Percentiles rank a stretch among this genome's conserved stretches.
Evolutionary conservation across 768 basidiomycete genomes (phyloP).

Genomic region (Boletus speciosus): DNA sequence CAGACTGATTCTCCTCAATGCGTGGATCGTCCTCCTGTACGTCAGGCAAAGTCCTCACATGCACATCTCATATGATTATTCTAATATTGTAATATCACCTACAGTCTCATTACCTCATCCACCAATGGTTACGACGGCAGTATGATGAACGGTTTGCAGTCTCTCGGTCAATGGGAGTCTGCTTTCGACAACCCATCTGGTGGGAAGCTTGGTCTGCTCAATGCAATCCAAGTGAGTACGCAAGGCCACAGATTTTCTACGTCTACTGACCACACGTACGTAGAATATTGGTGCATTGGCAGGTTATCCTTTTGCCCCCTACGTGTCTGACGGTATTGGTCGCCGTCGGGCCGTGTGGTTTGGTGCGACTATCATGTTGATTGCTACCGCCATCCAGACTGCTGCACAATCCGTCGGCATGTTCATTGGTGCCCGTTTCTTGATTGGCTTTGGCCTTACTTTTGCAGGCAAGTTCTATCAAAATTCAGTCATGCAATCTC

Average conservation of each 20-base stretch:
- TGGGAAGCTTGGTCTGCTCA: conserved; percentile 61
- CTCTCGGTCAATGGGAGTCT: conserved; percentile 55
- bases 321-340: conserved; percentile 68
- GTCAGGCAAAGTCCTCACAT: conserved; percentile 14
- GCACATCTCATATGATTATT: neutral
- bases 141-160: conserved; percentile 80
- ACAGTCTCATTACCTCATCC: conserved; percentile 69
- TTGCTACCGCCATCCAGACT: conserved; percentile 65
- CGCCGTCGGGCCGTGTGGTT: conserved; percentile 63
- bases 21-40: conserved; percentile 66
- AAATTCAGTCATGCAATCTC: neutral
- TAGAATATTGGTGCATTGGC: conserved; percentile 70
- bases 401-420: conserved; percentile 69
- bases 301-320: conserved; percentile 68
- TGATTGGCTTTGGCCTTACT: conserved; percentile 74
- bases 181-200: conserved; percentile 61
- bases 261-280: neutral
- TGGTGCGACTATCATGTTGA: conserved; percentile 68
- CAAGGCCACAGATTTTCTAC: neutral
- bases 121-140: conserved; percentile 75
- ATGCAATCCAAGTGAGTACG: conserved; percentile 61
- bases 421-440: conserved; percentile 80
- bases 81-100: neutral
- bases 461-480: conserved; percentile 48
- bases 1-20: conserved; percentile 61